Evolutionary conservation across 2,329 filamentous ascomycete species (phyloP).

Genomic region (Aspergillus ustus): DNA sequence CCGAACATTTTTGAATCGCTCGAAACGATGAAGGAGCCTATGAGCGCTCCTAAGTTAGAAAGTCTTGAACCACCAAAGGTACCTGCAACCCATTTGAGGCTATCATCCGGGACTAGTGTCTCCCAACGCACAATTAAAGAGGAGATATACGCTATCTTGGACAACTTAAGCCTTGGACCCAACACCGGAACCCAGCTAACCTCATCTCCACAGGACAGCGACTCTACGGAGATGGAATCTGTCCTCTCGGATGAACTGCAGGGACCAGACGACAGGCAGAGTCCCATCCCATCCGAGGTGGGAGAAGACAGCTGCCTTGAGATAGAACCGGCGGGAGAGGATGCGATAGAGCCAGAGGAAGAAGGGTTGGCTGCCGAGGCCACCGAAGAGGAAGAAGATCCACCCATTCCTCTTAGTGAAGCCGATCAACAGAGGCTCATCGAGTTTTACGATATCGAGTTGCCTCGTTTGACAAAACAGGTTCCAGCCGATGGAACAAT

Average conservation of each 20-base stretch:
- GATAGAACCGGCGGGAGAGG: neutral
- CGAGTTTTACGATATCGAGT: neutral
- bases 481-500: conserved; percentile 1
- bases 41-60: neutral
- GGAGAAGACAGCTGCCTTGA: neutral
- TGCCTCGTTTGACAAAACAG: neutral
- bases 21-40: neutral
- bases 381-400: neutral
- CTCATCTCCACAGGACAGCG: neutral
- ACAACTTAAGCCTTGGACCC: conserved; percentile 5
- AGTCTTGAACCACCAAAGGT: neutral
- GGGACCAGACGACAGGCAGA: neutral
- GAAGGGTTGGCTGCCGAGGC: neutral
- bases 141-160: conserved; percentile 14
- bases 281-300: neutral
- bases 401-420: neutral
- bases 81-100: neutral
- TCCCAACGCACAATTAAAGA: conserved; percentile 9
- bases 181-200: neutral
- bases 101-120: neutral
- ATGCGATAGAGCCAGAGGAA: neutral
- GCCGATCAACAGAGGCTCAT: neutral
- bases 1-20: neutral
- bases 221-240: neutral
- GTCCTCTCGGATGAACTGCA: neutral